Base-by-base conservation (phyloP, 169 alveolate species). In the Plasmodium yoelii region DNA sequence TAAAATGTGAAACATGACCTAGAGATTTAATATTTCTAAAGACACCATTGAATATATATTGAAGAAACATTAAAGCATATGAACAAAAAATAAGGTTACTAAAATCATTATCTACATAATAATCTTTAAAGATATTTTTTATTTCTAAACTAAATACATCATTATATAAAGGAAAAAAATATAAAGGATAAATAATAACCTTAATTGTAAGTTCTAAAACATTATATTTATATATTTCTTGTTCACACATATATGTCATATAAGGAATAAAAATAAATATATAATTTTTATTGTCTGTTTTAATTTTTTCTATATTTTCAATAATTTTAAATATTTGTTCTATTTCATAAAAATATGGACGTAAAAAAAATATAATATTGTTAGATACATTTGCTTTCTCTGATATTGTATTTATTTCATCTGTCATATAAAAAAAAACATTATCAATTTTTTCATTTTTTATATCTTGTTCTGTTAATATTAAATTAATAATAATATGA, bases 101-200 rank as follows among this genome's bases (percentile, higher is more conserved):
- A 56, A 80, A 65, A 34, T 80, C 90, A 15, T 57, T 65, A 56
- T 80, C 90, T 18, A 80, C 90, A 56, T 80, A 80, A 65, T 65
- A 80, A 46, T 80, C 82, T 59, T 80, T 80, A 34, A 65, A 80
- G 8, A 80, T 2, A 26, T 57, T 70, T 70, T 80, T 80, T 3
- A 80, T 51, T 55, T 80, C 90, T 39, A 80, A 68, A 34, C 90
- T 80, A 44, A 39, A 80, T 18, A 80, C 90, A 49, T 80, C 90
- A 65, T 80, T 65, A 46, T 80, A 80, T n/a, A 80, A 24, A 0
- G 90, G 90, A 26, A 80, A 34, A 57, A 80, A 80, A 68, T 80
- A 80, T 28, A 80, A 80, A 28, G 90, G 90, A 44, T 55, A 80
- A 13, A 65, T 42, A 53, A 80, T 80, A 19, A 80, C 57, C n/a